A percentile compares a stretch with the other conserved stretches of the same genome.
Conservation (phyloP, 2,329 filamentous ascomycete genomes). For the Scopulariopsis brevicaulis region DNA sequence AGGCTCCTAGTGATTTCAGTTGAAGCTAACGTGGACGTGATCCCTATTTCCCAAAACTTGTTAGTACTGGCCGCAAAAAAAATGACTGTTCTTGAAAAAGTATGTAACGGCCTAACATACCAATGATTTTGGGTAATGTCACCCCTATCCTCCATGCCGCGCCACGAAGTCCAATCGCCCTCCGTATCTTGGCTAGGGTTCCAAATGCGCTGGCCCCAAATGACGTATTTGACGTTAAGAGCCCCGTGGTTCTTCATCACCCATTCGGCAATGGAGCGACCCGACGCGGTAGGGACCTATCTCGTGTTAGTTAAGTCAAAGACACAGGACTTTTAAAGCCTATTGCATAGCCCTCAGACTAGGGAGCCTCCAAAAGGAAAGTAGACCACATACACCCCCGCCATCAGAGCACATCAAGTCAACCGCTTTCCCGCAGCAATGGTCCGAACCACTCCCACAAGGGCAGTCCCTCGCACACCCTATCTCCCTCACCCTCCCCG, state of each 20-base stretch:
- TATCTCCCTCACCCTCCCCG: slow-evolving; percentile 21
- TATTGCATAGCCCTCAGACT: neutral
- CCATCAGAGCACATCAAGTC: slow-evolving; percentile 26
- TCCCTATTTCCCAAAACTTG: slow-evolving; percentile 9
- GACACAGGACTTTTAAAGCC: neutral
- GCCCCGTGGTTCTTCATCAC: slow-evolving; percentile 28
- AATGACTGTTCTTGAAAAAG: neutral
- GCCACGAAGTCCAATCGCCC: slow-evolving; percentile 27
- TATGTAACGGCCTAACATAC: slow-evolving; percentile 11
- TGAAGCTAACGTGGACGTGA: slow-evolving; percentile 18
- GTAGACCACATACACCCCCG: slow-evolving; percentile 20
- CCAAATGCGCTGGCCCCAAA: slow-evolving; percentile 39
- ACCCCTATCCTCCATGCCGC: slow-evolving; percentile 27
- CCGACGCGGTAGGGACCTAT: slow-evolving; percentile 22
- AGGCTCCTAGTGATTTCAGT: slow-evolving; percentile 1
- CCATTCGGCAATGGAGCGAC: slow-evolving; percentile 34
- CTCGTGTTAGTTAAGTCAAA: neutral
- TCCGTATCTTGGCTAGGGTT: slow-evolving; percentile 21
- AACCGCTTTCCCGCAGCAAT: slow-evolving; percentile 24
- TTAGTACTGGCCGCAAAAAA: neutral
- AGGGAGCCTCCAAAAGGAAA: neutral
- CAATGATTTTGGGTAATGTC: slow-evolving; percentile 31
- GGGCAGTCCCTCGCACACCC: slow-evolving; percentile 19
- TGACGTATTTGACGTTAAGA: slow-evolving; percentile 34
- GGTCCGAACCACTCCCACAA: slow-evolving; percentile 20